These are phyloP conservation scores for Anthracocystis walkeri DNA, from an alignment of 1,284 basidiomycete species.

Conservation along the genomic window DNA sequence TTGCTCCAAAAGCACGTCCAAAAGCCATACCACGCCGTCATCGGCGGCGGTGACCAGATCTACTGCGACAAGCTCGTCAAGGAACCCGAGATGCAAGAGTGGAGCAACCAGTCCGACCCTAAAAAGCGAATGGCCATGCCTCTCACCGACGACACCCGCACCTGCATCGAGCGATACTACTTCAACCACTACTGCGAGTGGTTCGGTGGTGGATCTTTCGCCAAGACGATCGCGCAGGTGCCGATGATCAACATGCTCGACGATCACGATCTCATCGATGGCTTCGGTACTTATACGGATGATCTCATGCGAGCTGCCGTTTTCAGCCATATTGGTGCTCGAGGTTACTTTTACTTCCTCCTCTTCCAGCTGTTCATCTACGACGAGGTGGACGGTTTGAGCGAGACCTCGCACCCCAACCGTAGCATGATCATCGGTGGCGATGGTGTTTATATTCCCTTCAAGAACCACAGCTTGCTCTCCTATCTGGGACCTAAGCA, in stretches of 20 bases:
- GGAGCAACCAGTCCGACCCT: constrained; percentile 79
- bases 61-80: constrained; percentile 57
- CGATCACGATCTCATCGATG: constrained; percentile 82
- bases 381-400: constrained; percentile 59
- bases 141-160: constrained; percentile 79
- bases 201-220: constrained; percentile 91
- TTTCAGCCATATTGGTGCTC: constrained; percentile 62
- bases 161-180: constrained; percentile 82
- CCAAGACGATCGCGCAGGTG: constrained; percentile 83
- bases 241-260: constrained; percentile 81
- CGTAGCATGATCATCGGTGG: constrained; percentile 61
- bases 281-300: constrained; percentile 80
- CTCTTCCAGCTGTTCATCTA: constrained; percentile 68
- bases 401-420: constrained; percentile 47
- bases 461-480: constrained; percentile 63
- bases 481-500: constrained; percentile 67
- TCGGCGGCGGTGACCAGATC: constrained; percentile 76
- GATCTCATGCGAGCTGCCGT: constrained; percentile 62
- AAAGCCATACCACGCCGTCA: constrained; percentile 84
- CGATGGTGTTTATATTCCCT: constrained; percentile 63
- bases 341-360: constrained; percentile 67
- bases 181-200: constrained; percentile 80
- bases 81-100: constrained; percentile 76
- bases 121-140: constrained; percentile 77
- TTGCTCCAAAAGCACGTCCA: constrained; percentile 82